Evolutionary conservation across 1,284 basidiomycete species (phyloP).

Genomic region (Vanrija sp.): DNA sequence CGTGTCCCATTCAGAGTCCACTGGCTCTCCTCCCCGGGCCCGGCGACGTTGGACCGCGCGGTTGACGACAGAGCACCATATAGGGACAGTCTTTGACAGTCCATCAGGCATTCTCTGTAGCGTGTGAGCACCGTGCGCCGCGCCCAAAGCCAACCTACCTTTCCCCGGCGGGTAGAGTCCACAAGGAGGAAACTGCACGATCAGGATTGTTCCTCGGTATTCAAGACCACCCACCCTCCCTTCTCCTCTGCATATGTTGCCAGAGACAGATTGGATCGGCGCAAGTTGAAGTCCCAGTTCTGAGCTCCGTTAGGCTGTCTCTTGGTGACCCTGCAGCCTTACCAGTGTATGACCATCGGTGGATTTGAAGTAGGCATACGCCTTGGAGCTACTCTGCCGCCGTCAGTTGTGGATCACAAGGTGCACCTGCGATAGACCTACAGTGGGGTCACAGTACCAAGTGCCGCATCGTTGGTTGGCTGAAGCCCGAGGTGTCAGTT

Average conservation of each 20-base stretch:
- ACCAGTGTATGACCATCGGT: conserved; percentile 84
- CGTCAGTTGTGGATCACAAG: conserved; percentile 5
- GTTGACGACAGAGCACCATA: conserved; percentile 94
- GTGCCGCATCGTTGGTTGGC: conserved; percentile 91
- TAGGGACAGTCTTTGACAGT: conserved; percentile 87
- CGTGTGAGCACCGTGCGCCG: background rate
- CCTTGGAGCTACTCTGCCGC: conserved; percentile 41
- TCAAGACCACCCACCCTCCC: conserved; percentile 57
- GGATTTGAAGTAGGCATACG: conserved; percentile 86
- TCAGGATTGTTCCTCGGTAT: background rate
- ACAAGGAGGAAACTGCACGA: conserved; percentile 71
- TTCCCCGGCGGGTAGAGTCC: conserved; percentile 89
- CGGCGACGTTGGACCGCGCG: conserved; percentile 54
- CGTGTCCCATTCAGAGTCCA: conserved; percentile 30
- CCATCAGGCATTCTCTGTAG: conserved; percentile 79
- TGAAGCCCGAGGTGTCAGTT: conserved; percentile 29
- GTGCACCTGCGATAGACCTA: conserved; percentile 24
- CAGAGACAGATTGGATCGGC: conserved; percentile 80
- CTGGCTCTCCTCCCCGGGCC: background rate
- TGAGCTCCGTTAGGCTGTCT: conserved; percentile 6
- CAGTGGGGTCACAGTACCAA: conserved; percentile 79
- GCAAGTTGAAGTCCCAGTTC: conserved; percentile 79
- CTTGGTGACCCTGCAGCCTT: conserved; percentile 15
- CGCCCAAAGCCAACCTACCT: conserved; percentile 47
- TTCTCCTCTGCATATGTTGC: conserved; percentile 58